Evolutionary conservation across 1,284 basidiomycete genomes (phyloP), one percentile per base, ranked within the genome.

Genomic region (Entoloma clypeatum): DNA sequence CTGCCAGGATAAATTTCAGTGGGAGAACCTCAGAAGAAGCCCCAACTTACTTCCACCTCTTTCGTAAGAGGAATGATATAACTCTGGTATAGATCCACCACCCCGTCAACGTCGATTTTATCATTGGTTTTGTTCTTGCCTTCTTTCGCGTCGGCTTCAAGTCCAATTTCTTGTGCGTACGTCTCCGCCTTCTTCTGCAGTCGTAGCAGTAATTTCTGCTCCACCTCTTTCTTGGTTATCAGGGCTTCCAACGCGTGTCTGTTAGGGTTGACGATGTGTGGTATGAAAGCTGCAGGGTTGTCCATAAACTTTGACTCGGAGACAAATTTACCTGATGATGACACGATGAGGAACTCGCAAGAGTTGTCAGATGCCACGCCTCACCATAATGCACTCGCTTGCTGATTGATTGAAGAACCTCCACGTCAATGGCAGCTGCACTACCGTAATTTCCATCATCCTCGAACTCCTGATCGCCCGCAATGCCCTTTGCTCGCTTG

Each of bases 391-490:
- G 96, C 38, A 99, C 93, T 25, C 96, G 81, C 64, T 97, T 86
- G 63, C 86, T 92, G 53, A 99, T 83, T 14, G 93, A 86, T 57
- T 96, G 92, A 7, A 99, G 75, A 2, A 94, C 84, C 62, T 98
- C 94, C 28, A 98, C 81, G 59, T 99, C 96, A 45, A 96, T 77
- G 23, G 91, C 93, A 0, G 93, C 92, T 0, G 93, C 84, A 54
- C 86, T 92, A 18, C 96, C 96, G 61, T 99, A 97, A 64, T 99
- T 98, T n/a, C 92, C 92, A 55, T 95, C 92, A 61, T 95, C 91
- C 53, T 88, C 81, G 56, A 72, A 76, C 56, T 83, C 81, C 33
- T 71, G 76, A 48, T 79, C 78, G 3, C 79, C 81, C 9, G 61
- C 57, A 51, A 86, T 77, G n/a, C 84, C 85, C 31, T 69, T 69